Percentiles rank a stretch among this genome's conserved stretches.
Conservation (phyloP, 2,329 filamentous ascomycete genomes). For the Penicillium nordicum region DNA sequence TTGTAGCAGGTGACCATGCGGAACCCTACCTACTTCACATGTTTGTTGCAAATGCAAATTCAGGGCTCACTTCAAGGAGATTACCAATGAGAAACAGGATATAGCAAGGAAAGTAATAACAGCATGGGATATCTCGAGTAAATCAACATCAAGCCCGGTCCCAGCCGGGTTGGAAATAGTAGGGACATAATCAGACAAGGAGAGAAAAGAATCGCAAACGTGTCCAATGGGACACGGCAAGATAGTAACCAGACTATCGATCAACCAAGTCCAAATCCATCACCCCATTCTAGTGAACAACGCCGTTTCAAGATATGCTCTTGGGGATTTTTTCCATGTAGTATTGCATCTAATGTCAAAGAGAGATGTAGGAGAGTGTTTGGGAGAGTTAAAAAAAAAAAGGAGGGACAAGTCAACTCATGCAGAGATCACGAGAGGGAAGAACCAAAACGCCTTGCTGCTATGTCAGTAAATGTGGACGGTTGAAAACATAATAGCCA, state of each 20-base stretch:
- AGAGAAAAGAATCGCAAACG: conserved; percentile 7
- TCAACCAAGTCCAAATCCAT: conserved; percentile 1
- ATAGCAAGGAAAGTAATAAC: conserved; percentile 5
- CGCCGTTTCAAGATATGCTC: conserved; percentile 5
- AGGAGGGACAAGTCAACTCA: neutral
- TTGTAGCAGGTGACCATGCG: neutral
- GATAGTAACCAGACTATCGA: conserved; percentile 11
- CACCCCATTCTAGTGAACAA: conserved; percentile 8
- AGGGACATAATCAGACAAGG: conserved; percentile 7
- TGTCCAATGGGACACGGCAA: neutral
- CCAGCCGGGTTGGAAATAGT: neutral
- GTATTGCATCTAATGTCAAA: neutral
- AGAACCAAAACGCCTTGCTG: conserved; percentile 14
- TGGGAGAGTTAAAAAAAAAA: neutral
- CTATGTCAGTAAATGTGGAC: neutral
- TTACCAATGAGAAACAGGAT: neutral
- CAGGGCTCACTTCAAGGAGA: neutral
- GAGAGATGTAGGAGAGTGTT: neutral
- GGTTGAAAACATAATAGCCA: neutral
- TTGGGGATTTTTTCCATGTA: neutral
- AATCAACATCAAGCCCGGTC: conserved; percentile 10
- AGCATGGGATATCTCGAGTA: conserved; percentile 23
- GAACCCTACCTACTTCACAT: neutral
- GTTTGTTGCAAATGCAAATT: neutral
- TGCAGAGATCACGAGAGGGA: neutral